phyloP scores from a whole-genome alignment of 2,329 filamentous ascomycete species.

The Elsinoe necatrix region DNA sequence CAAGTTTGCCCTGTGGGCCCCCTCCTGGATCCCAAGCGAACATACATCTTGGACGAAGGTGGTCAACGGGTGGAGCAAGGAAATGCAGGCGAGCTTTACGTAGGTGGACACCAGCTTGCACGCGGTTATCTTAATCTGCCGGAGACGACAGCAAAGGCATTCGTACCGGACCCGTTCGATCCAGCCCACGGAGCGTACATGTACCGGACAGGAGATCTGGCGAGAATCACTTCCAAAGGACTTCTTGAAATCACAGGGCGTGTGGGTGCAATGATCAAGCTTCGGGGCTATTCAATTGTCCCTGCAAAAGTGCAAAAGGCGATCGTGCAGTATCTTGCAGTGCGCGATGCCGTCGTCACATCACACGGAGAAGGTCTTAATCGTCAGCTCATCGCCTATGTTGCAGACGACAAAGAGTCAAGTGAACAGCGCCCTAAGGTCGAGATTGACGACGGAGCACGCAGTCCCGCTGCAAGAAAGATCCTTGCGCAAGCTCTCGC shows the following conservation, averaged over 20 bases:
- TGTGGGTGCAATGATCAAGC: slow-evolving; percentile 72
- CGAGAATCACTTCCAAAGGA: slow-evolving; percentile 57
- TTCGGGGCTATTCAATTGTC: slow-evolving; percentile 69
- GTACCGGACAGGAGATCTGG: slow-evolving; percentile 67
- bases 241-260: slow-evolving; percentile 67
- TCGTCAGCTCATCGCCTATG: slow-evolving; percentile 66
- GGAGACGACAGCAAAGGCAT: slow-evolving; percentile 66
- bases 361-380: slow-evolving; percentile 70
- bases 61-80: slow-evolving; percentile 56
- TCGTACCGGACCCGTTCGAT: slow-evolving; percentile 58
- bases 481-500: slow-evolving; percentile 59
- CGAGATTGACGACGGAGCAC: slow-evolving; percentile 60
- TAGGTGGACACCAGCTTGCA: slow-evolving; percentile 65
- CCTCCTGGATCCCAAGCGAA: slow-evolving; percentile 57
- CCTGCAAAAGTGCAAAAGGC: slow-evolving; percentile 68
- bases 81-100: slow-evolving; percentile 61
- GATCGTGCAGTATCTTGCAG: slow-evolving; percentile 60
- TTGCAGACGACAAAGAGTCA: slow-evolving; percentile 58
- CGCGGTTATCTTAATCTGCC: slow-evolving; percentile 72
- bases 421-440: slow-evolving; percentile 51
- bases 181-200: slow-evolving; percentile 53
- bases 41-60: slow-evolving; percentile 64
- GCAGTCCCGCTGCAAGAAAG: slow-evolving; percentile 60
- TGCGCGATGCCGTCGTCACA: slow-evolving; percentile 62
- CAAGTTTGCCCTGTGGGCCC: slow-evolving; percentile 66